Base-by-base conservation (phyloP, 2,329 filamentous ascomycete genomes). In the Phialocephala subalpina region DNA sequence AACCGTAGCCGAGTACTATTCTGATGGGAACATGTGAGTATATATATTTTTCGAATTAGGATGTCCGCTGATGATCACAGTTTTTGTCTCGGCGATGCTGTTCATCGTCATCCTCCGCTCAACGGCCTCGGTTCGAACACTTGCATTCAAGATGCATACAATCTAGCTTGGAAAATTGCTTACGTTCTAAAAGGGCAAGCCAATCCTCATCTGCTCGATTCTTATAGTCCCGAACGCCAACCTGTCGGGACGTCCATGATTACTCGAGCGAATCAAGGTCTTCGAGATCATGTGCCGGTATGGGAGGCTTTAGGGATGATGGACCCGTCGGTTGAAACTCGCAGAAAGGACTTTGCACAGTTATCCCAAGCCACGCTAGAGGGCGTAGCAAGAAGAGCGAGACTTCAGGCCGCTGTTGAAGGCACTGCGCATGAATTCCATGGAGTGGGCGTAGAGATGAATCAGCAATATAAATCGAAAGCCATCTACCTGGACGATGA, bases 71-170 rank as follows among this genome's bases (percentile, higher is more conserved):
- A n/a, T n/a, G n/a, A n/a, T n/a, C n/a, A n/a, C n/a, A n/a, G 71
- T 14, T 83, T 85, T 74, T 86, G 84, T 66, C 77, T 88, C 7
- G 86, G 86, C 11, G 86, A 89, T 67, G 84, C 86, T 0, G 84
- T 84, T 1, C 86, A 89, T 71, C 80, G 86, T 1, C 86, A 88
- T 71, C 86, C 86, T 0, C 86, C 86, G 0, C 77, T 83, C 20
- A 85, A 87, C 70, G 87, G 85, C 0, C 79, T 88, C 0, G 85
- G 86, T 1, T 84, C 81, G 33, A 88, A 88, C 71, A 88, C 86
- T 0, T 87, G 86, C 68, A 83, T 87, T 27, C 84, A 86, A 71
- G 85, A 87, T 69, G 82, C 84, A 0, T 85, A 80, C 73, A 87
- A 87, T 69, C 77, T 87, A 1, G 84, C 83, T 14, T 87, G 84